Evolutionary conservation across 2,329 filamentous ascomycete genomes (phyloP).

Genomic region (Alternaria metachromatica): DNA sequence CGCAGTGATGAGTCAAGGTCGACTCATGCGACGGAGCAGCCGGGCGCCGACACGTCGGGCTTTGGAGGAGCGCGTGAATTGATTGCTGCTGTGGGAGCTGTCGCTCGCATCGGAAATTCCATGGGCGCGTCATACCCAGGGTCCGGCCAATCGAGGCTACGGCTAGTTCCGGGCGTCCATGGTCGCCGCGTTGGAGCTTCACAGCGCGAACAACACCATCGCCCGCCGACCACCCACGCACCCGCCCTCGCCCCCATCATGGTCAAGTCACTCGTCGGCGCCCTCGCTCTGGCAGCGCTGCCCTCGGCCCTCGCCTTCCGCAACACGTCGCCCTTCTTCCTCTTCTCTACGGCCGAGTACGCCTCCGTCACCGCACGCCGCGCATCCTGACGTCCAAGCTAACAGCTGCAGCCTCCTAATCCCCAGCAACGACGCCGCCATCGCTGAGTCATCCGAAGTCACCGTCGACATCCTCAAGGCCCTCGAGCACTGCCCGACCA

Average conservation of each 20-base stretch:
- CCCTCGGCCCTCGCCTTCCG: slow-evolving; percentile 74
- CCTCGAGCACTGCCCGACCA: slow-evolving; percentile 73
- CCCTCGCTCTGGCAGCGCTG: slow-evolving; percentile 59
- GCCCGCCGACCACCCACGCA: slow-evolving; percentile 13
- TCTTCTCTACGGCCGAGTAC: slow-evolving; percentile 85
- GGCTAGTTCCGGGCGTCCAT: slow-evolving; percentile 9
- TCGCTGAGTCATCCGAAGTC: slow-evolving; percentile 55
- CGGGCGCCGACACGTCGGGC: slow-evolving; percentile 3
- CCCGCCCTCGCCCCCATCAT: slow-evolving; percentile 30
- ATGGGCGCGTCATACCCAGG: slow-evolving; percentile 36
- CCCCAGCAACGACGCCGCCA: slow-evolving; percentile 30
- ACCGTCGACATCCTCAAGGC: slow-evolving; percentile 51
- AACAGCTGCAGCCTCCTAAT: slow-evolving; percentile 39
- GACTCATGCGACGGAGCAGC: slow-evolving; percentile 11
- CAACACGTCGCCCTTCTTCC: slow-evolving; percentile 86
- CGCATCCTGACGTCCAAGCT: slow-evolving; percentile 24
- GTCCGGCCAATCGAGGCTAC: slow-evolving; percentile 8
- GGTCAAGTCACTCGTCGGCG: slow-evolving; percentile 55
- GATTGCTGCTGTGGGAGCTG: slow-evolving; percentile 4
- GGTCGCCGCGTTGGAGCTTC: slow-evolving; percentile 22
- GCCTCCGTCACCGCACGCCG: slow-evolving; percentile 37
- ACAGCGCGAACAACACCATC: slow-evolving; percentile 16
- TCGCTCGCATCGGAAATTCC: slow-evolving; percentile 21
- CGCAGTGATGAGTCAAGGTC: slow-evolving; percentile 15
- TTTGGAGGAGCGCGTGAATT: slow-evolving; percentile 1